Evolutionary conservation across 768 basidiomycete genomes (phyloP).

Genomic region (Cubamyces lactineus): DNA sequence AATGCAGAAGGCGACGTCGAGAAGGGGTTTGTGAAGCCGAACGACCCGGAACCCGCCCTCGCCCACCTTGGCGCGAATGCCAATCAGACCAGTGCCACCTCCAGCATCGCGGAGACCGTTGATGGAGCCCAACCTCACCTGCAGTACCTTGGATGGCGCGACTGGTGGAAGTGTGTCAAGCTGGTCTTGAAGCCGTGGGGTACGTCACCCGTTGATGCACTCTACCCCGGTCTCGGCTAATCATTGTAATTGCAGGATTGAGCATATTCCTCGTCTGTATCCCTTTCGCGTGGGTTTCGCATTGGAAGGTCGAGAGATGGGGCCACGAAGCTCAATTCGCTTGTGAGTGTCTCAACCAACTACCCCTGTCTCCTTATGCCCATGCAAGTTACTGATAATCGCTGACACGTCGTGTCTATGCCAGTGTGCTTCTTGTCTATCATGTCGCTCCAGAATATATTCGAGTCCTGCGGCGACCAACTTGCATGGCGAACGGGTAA

Average conservation of each 20-base stretch:
- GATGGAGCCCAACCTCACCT: too few relatives aligned
- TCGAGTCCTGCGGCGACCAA: constrained; percentile 66
- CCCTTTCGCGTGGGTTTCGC: constrained; percentile 62
- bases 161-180: neutral
- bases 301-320: constrained; percentile 47
- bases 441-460: constrained; percentile 65
- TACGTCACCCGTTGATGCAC: neutral
- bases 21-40: neutral
- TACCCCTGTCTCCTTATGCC: neutral
- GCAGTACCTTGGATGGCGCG: too few relatives aligned
- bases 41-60: neutral
- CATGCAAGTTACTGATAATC: neutral
- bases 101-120: too few relatives aligned
- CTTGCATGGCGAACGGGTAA: constrained; percentile 54
- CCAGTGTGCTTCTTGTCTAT: constrained; percentile 41
- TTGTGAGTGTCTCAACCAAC: constrained; percentile 39
- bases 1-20: neutral
- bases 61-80: too few relatives aligned
- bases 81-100: too few relatives aligned
- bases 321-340: constrained; percentile 45
- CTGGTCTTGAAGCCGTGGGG: neutral
- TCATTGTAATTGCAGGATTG: constrained; percentile 25
- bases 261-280: constrained; percentile 60
- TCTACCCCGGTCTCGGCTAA: neutral
- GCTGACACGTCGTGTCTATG: neutral